Evolutionary conservation across 331 rosid species (phyloP).

Genomic region (Malus hybrid): DNA sequence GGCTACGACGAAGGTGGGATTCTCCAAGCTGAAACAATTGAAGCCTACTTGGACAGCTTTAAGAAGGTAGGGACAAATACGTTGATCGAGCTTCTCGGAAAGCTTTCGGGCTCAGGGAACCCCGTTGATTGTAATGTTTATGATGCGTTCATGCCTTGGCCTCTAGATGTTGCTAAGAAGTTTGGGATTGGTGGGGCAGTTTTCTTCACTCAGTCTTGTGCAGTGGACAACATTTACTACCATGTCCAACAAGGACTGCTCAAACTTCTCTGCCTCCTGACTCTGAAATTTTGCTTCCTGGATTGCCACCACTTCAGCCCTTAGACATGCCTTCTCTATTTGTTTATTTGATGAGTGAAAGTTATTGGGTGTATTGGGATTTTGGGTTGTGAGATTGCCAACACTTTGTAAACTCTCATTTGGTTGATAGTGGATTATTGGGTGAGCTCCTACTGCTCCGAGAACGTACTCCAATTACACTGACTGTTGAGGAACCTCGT

Average conservation of each 20-base stretch:
- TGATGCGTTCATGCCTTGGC: conserved; percentile 33
- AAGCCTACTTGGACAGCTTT: not conserved
- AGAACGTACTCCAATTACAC: too few species aligned
- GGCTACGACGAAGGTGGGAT: conserved; percentile 1
- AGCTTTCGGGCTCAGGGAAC: conserved; percentile 1
- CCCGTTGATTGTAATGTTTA: conserved; percentile 43
- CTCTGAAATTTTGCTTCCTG: conserved; percentile 17
- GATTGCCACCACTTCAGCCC: conserved; percentile 31
- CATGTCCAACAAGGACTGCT: conserved; percentile 25
- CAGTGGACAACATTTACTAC: conserved; percentile 31
- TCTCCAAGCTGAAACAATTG: not conserved
- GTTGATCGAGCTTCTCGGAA: conserved; percentile 24
- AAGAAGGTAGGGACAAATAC: conserved; percentile 15
- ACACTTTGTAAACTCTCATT: too few species aligned
- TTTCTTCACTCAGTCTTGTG: conserved; percentile 44
- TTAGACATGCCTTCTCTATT: conserved; percentile 31
- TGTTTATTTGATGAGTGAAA: too few species aligned
- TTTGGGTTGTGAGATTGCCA: too few species aligned
- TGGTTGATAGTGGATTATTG: too few species aligned
- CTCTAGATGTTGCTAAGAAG: conserved; percentile 30
- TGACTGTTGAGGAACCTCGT: too few species aligned
- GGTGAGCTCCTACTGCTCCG: too few species aligned
- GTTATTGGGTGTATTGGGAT: too few species aligned
- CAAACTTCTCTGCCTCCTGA: not conserved
- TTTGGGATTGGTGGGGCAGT: conserved; percentile 23